Evolutionary conservation across 176 grass and related monocot species (phyloP), one percentile per base, ranked within the genome.

Genomic region (Rhipidocladum racemiflorum): DNA sequence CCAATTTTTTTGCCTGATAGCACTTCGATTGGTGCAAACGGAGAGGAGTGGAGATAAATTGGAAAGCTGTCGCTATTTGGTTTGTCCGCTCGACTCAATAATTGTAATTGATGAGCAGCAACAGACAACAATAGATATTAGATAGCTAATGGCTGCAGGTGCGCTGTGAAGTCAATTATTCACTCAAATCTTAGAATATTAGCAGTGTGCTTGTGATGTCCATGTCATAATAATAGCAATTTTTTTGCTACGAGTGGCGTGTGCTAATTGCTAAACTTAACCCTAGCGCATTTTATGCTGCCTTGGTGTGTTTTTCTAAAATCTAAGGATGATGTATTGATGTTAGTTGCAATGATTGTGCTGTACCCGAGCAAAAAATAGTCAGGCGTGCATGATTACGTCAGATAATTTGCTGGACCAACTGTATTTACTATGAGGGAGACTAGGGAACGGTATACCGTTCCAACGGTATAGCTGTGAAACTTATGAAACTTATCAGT

Each of bases 91-190:
- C 42, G 27, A 48, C 38, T 44, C 79, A 49, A 82, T 82, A 25
- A 82, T 82, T 12, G 68, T 82, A 25, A 82, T 82, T 12, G 68
- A 71, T 55, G 18, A 48, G 51, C 3, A 45, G 5, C 15, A 32
- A 16, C 21, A 49, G 46, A 9, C 40, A 50, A 55, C 9, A n/a
- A n/a, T 21, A 13, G 44, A 12, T 12, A 3, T n/a, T n/a, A n/a
- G n/a, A 48, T 16, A 3, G 45, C 6, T 9, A 15, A 46, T 46
- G 46, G 15, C 15, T 68, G 64, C 64, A 55, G 49, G 62, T 68
- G 13, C 21, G 44, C n/a, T 80, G 46, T 13, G 2, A 56, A 42
- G 64, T 81, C 78, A 81, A 56, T 42, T 54, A 23, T 81, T 66
- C 34, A 14, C 30, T 20, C 32, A 34, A 32, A 53, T 30, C 24